Base-by-base conservation (phyloP, 2,329 filamentous ascomycete genomes). In the Xylaria sp. region DNA sequence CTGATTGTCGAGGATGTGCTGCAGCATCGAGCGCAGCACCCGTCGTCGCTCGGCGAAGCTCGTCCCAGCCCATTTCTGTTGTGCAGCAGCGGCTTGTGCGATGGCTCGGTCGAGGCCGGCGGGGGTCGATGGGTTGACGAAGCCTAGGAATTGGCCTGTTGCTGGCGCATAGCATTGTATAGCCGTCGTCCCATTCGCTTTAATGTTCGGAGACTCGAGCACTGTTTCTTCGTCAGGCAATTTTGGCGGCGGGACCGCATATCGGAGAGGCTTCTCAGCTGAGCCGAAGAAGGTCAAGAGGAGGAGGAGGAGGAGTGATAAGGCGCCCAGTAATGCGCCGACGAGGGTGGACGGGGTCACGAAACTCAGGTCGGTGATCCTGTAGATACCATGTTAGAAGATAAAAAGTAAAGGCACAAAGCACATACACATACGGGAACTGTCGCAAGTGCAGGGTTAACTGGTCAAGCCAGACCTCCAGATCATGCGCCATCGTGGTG, bases 151-250 rank as follows among this genome's bases (percentile, higher is more conserved):
- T 76, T 92, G 87, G 70, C 96, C 96, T 28, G 94, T 97, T 1
- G 95, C 95, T 1, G 96, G 96, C 50, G 91, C 92, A 79, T 96
- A 96, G 81, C 93, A 97, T 81, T 93, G 92, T 68, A 97, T 90
- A 8, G 89, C 86, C 0, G 87, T 86, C 45, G 89, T 89, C 18
- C 89, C 89, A 0, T 87, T 78, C n/a, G 87, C 84, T 81, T 90
- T 91, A 77, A 93, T 83, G 20, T 83, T 84, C 1, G 90, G 85
- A 41, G 85, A 78, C 15, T 89, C 83, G 41, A 93, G 83, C 39
- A 87, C 82, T 72, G 85, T 83, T 57, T 85, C 83, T 64, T 87
- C 84, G 77, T 85, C 82, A 61, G 89, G 87, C 70, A 86, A 80
- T 77, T 88, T 87, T n/a, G 91, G 90, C 48, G 85, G 75, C 5